Base-by-base conservation (phyloP, 208 protist species). In the Wallacemonas sp. region DNA sequence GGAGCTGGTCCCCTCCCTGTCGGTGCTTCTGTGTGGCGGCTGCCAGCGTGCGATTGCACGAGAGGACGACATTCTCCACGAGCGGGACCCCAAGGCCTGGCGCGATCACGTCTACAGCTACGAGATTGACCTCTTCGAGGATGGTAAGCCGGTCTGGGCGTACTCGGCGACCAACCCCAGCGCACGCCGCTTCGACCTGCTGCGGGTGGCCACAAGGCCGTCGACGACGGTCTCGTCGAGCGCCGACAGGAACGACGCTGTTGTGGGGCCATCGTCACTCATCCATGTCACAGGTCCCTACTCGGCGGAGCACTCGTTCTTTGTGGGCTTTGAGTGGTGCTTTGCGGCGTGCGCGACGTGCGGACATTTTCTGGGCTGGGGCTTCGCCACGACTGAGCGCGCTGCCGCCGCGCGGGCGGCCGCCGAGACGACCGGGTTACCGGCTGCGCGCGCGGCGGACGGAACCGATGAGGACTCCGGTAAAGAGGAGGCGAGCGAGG, bases 81-180 rank as follows among this genome's bases (percentile, higher is more conserved):
- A 77, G 11, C 75, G 75, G 31, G 81, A 62, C 11, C 23, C 57
- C 5, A 52, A 70, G 5, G 72, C 65, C 1, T 89, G 84, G 77
- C 45, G 32, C 38, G 48, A 71, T 14, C 84, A 95, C 14, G 86
- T 89, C 12, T 95, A 86, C 72, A 65, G 74, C 33, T 95, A 95
- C 63, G 80, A 91, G 45, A 63, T 92, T 16, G 86, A 95, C 38
- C 75, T 95, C 18, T 91, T 91, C 50, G 55, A 45, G 2, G 81
- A 81, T 14, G 74, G 70, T 1, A 36, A 62, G 1, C 76, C 80
- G 0, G 52, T 92, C 11, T 91, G 88, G 75, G 80, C 76, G 36
- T 95, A 93, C 77, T 92, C 84, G 22, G 89, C 89, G 31, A 92
- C 85, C 1, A 95, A 95, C 70, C 82, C 86, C 10, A 70, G 49